A percentile compares a stretch with the other conserved stretches of the same genome.
Evolutionary conservation across 805 yeast species (phyloP).

Genomic region (Yarrowia yakushimensis): DNA sequence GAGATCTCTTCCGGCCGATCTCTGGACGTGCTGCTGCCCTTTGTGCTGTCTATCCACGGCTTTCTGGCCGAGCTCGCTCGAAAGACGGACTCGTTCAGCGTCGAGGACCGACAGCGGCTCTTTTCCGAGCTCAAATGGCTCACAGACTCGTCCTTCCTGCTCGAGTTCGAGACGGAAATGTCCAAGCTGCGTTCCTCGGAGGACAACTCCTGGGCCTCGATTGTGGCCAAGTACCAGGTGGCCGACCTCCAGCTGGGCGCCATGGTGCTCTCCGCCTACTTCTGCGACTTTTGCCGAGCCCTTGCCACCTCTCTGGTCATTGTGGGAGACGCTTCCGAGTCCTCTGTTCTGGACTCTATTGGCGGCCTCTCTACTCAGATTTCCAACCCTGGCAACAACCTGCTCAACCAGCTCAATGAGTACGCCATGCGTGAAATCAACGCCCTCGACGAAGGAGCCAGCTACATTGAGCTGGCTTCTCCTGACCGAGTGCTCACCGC

Average conservation of each 20-base stretch:
- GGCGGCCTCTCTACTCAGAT: conserved; percentile 28
- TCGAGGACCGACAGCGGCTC: conserved; percentile 10
- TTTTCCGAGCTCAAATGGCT: conserved; percentile 25
- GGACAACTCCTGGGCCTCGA: conserved; percentile 26
- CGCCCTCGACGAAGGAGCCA: conserved; percentile 54
- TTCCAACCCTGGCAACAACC: conserved; percentile 23
- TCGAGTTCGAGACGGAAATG: conserved; percentile 29
- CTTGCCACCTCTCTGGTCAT: conserved; percentile 27
- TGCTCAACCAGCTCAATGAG: conserved; percentile 28
- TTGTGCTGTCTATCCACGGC: conserved; percentile 35
- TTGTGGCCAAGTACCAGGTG: conserved; percentile 24
- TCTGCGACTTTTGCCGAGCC: conserved; percentile 28
- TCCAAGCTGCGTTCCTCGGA: conserved; percentile 26
- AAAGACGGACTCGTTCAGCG: conserved; percentile 15
- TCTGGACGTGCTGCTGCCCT: conserved; percentile 28
- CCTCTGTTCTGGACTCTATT: background rate
- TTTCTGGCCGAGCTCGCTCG: conserved; percentile 38
- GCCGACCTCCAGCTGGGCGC: conserved; percentile 31
- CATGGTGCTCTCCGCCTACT: conserved; percentile 27
- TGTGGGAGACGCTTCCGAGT: conserved; percentile 6
- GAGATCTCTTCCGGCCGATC: conserved; percentile 24
- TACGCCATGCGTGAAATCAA: conserved; percentile 42
- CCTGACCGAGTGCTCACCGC: conserved; percentile 49
- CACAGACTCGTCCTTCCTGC: conserved; percentile 27
- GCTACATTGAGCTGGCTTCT: conserved; percentile 53